A percentile compares a stretch with the other conserved stretches of the same genome.
Evolutionary conservation across 345 rosid genomes (phyloP).

Genomic region (Rhodamnia rubescens): DNA sequence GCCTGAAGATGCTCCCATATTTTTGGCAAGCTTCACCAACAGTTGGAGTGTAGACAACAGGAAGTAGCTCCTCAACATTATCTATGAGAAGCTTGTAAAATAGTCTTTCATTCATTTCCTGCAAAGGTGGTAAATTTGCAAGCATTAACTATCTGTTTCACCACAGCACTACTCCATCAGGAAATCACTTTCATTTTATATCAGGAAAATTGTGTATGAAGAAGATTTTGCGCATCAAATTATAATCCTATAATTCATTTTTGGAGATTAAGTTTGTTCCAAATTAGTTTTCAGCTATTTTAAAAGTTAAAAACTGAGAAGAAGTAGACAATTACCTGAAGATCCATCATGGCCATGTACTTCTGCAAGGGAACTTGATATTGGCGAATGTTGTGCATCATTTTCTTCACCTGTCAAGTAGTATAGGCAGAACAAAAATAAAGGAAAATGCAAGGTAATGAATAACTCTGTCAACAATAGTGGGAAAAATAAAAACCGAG

Average conservation of each 20-base stretch:
- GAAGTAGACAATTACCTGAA: conserved; percentile 43
- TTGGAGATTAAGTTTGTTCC: background rate
- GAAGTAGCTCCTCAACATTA: conserved; percentile 89
- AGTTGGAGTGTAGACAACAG: conserved; percentile 92
- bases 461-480: background rate
- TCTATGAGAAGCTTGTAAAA: conserved; percentile 91
- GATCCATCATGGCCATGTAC: conserved; percentile 98
- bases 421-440: background rate
- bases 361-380: conserved; percentile 88
- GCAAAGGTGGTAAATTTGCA: conserved; percentile 3
- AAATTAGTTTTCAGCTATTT: background rate
- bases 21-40: conserved; percentile 99
- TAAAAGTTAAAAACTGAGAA: background rate
- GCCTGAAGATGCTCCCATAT: conserved; percentile 91
- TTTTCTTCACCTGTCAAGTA: conserved; percentile 59
- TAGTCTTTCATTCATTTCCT: conserved; percentile 80
- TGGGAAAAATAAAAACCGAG: background rate
- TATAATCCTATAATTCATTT: background rate
- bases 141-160: background rate
- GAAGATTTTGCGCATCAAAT: background rate
- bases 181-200: background rate
- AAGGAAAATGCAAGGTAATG: background rate
- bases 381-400: conserved; percentile 76
- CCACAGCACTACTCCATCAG: background rate
- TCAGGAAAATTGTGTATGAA: background rate